phyloP scores from a whole-genome alignment of 2,329 filamentous ascomycete genomes.

The Bipolaris zeicola region DNA sequence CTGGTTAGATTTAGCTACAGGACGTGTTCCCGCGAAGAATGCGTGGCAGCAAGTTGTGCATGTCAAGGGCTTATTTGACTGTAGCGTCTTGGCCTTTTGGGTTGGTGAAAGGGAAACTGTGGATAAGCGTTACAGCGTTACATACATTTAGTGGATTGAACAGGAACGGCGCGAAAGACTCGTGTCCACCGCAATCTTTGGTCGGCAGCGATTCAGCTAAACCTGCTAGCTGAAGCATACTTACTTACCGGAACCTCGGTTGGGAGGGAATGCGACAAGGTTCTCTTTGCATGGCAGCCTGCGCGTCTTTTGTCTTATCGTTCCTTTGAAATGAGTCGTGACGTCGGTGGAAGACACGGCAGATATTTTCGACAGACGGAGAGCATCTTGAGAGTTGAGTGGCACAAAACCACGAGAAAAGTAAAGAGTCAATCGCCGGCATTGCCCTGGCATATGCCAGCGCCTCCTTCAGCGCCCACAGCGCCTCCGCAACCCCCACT shows the following conservation, averaged over 20 bases:
- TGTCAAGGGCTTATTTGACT: conserved; percentile 1
- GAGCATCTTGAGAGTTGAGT: background rate
- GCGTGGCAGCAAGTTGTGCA: background rate
- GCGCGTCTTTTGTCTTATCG: background rate
- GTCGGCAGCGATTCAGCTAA: background rate
- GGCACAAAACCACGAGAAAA: conserved; percentile 3
- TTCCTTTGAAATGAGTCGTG: conserved; percentile 1
- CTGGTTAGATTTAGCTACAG: conserved; percentile 6
- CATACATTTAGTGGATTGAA: background rate
- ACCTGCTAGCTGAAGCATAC: background rate
- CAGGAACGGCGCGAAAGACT: background rate
- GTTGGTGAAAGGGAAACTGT: background rate
- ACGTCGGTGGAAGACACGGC: conserved; percentile 7
- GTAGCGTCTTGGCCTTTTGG: conserved; percentile 1
- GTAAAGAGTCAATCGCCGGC: background rate
- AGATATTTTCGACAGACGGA: conserved; percentile 7
- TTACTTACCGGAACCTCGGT: background rate
- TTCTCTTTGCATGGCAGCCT: background rate
- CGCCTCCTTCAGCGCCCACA: background rate
- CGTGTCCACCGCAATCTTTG: background rate
- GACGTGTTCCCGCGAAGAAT: background rate
- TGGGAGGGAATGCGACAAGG: background rate
- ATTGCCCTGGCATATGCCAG: background rate
- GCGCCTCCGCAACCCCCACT: background rate
- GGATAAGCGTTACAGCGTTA: conserved; percentile 1